Conservation (phyloP, 305 asterid species). For the Withania somnifera region DNA sequence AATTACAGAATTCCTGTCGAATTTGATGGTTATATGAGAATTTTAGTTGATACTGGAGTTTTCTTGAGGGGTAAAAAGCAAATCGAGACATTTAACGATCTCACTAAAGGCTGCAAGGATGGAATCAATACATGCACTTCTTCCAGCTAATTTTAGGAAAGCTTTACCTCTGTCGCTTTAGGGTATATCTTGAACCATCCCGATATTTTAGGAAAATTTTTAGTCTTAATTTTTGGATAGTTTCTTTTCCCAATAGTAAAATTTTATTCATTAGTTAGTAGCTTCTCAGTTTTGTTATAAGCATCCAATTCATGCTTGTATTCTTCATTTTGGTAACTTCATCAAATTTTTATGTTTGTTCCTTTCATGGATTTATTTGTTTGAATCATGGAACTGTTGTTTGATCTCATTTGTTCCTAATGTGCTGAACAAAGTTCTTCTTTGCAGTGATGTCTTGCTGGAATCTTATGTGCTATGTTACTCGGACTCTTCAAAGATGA, state of each 20-base stretch:
- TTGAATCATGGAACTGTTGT: background rate
- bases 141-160: slow-evolving; percentile 10
- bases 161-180: background rate
- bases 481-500: too few relatives aligned
- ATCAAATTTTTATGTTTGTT: background rate
- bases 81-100: slow-evolving; percentile 82
- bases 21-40: slow-evolving; percentile 77
- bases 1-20: slow-evolving; percentile 51
- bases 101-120: slow-evolving; percentile 73
- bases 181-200: background rate
- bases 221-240: background rate
- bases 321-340: background rate
- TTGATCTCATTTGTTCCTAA: background rate
- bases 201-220: background rate
- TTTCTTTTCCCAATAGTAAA: background rate
- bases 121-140: slow-evolving; percentile 57
- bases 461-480: background rate
- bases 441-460: background rate
- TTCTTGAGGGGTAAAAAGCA: slow-evolving; percentile 59
- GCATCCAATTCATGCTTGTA: background rate
- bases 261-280: background rate
- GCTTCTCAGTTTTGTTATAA: background rate
- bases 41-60: slow-evolving; percentile 61
- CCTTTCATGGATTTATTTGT: background rate
- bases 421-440: background rate